Base-by-base conservation (phyloP, 345 rosid species). In the Lepidium didymum region DNA sequence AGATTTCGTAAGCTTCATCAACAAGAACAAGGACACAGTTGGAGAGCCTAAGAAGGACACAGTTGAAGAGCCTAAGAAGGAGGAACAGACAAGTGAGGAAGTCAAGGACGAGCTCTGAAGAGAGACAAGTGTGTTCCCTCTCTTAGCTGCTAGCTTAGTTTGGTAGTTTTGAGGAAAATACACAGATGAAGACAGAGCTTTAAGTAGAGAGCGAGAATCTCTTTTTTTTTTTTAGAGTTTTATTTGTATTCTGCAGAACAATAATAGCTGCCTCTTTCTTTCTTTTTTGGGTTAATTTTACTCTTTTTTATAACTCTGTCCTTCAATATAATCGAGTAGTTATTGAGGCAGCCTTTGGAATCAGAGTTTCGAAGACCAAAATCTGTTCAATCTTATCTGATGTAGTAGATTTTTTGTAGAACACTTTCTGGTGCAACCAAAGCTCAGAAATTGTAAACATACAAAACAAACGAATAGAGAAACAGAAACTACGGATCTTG, bases 1-100 rank as follows among this genome's bases (percentile, higher is more conserved):
- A 70, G 95, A 82, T 59, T 70, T 94, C 27, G 78, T 88, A 16
- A 79, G 83, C 49, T 94, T 88, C 85, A 86, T 94, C 5, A 88
- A 87, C 59, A 91, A 86, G 79, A 88, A 87, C 79, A 80, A 84
- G 62, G 91, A 85, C 67, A 77, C 78, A 77, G 10, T 64, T 9
- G 78, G 49, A 66, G 67, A 72, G 70, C 6, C 66, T 6, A 69
- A 73, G 45, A 69, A 73, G 45, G 64, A 56, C 27, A 23, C 27
- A 23, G 3, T 23, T 23, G 27, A 23, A 23, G 27, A 27, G 31
- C 67, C 46, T 7, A 69, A 73, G 40, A 8, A 18, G 46, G 64
- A 56, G 49, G 77, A 73, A 6, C 51, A 21, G 36, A 51, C 50
- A 42, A 47, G 18, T n/a, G 76, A 72, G 27, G 65, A 33, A 18